Percentiles rank a stretch among this genome's conserved stretches.
These are phyloP conservation scores for Ascocoryne sarcoides DNA, from an alignment of 2,329 filamentous ascomycete genomes.

Conservation along the genomic window DNA sequence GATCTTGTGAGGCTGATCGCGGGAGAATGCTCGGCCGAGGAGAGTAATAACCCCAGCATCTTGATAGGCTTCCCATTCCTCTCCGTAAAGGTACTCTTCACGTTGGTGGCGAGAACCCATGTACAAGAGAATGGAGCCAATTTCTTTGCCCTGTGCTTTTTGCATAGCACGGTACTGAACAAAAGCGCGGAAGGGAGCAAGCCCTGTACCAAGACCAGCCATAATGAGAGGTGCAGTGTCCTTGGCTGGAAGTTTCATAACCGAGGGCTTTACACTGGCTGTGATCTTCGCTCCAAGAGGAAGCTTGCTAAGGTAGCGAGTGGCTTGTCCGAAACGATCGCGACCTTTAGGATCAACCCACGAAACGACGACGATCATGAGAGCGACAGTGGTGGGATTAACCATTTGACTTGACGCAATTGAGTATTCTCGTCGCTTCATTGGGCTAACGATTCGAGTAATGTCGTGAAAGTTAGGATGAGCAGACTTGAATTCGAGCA, in stretches of 20 bases:
- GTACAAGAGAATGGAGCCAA: constrained; percentile 88
- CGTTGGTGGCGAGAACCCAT: constrained; percentile 95
- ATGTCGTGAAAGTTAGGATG: constrained; percentile 85
- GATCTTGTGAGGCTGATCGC: constrained; percentile 96
- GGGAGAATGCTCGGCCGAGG: constrained; percentile 86
- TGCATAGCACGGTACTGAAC: constrained; percentile 97
- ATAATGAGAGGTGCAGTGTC: constrained; percentile 94
- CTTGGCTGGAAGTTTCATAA: constrained; percentile 92
- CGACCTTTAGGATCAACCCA: constrained; percentile 87
- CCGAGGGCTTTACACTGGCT: constrained; percentile 91
- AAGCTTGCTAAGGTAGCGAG: constrained; percentile 75
- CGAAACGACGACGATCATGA: constrained; percentile 95
- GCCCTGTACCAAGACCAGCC: constrained; percentile 95
- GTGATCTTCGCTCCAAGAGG: constrained; percentile 71
- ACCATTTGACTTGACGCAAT: constrained; percentile 96
- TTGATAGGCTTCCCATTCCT: constrained; percentile 98
- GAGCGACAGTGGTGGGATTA: constrained; percentile 75
- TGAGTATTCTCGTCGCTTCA: constrained; percentile 98
- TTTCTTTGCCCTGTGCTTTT: constrained; percentile 92
- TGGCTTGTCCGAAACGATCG: constrained; percentile 86
- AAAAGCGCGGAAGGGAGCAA: constrained; percentile 98
- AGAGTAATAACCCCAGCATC: constrained; percentile 92
- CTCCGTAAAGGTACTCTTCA: constrained; percentile 97
- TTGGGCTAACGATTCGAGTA: constrained; percentile 73
- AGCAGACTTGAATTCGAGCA: constrained; percentile 83